phyloP scores from a whole-genome alignment of 2,329 filamentous ascomycete species.

The Sphaceloma murrayae region DNA sequence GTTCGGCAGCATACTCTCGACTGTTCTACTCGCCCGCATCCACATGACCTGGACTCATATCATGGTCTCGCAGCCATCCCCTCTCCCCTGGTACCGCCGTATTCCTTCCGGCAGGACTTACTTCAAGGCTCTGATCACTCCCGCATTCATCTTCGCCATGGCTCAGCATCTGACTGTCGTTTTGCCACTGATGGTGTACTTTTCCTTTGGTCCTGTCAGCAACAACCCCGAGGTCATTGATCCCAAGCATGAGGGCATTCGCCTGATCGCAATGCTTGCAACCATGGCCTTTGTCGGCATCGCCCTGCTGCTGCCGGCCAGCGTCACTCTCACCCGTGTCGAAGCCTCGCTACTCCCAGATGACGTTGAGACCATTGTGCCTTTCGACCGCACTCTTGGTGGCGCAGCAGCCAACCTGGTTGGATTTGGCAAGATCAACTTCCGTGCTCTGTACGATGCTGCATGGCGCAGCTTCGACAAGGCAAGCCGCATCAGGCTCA shows the following conservation, averaged over 20 bases:
- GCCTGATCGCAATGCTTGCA: slow-evolving; percentile 3
- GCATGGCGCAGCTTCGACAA: slow-evolving; percentile 72
- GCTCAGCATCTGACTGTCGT: slow-evolving; percentile 42
- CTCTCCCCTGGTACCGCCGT: slow-evolving; percentile 54
- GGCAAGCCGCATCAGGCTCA: slow-evolving; percentile 60
- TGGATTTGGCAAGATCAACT: slow-evolving; percentile 40
- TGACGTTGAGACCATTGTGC: slow-evolving; percentile 72
- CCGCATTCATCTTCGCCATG: slow-evolving; percentile 47
- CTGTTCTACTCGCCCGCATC: slow-evolving; percentile 56
- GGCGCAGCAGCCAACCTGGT: slow-evolving; percentile 62
- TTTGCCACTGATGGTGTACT: slow-evolving; percentile 40
- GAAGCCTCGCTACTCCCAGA: slow-evolving; percentile 79
- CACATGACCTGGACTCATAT: slow-evolving; percentile 76
- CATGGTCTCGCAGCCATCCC: slow-evolving; percentile 62
- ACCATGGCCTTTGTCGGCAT: slow-evolving; percentile 39
- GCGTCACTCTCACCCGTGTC: slow-evolving; percentile 68
- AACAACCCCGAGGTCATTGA: slow-evolving; percentile 27
- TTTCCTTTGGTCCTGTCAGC: slow-evolving; percentile 39
- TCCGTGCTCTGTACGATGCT: slow-evolving; percentile 54
- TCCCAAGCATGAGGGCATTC: background rate
- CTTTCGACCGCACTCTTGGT: slow-evolving; percentile 79
- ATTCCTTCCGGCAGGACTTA: slow-evolving; percentile 41
- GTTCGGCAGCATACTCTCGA: slow-evolving; percentile 45
- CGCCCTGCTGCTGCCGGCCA: slow-evolving; percentile 66
- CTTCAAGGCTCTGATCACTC: slow-evolving; percentile 19